Percentiles rank a stretch among this genome's conserved stretches.
Conservation (phyloP, 441 rosid species). For the Geranium incanum region DNA sequence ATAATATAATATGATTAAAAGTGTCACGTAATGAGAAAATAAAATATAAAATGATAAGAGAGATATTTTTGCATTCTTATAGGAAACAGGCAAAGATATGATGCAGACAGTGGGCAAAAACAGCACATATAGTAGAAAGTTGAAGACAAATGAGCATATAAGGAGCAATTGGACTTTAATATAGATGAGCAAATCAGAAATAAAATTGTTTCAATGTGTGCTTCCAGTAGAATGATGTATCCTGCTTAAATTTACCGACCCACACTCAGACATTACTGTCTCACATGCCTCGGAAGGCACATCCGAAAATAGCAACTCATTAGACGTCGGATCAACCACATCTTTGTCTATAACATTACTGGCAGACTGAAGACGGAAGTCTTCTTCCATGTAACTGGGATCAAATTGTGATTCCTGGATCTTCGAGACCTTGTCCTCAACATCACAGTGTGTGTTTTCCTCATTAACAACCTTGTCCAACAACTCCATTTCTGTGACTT, state of each 20-base stretch:
- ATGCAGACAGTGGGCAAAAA: neutral
- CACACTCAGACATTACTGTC: slow-evolving; percentile 50
- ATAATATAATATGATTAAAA: too few relatives aligned
- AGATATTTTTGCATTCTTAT: too few relatives aligned
- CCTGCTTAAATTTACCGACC: slow-evolving; percentile 70
- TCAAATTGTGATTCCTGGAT: neutral
- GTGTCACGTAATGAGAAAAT: too few relatives aligned
- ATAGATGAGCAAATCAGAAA: neutral
- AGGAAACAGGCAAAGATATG: too few relatives aligned
- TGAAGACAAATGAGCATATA: neutral
- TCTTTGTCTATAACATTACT: neutral
- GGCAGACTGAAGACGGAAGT: neutral
- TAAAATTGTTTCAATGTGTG: slow-evolving; percentile 89
- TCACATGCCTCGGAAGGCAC: slow-evolving; percentile 35
- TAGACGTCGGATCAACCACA: neutral
- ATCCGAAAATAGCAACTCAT: slow-evolving; percentile 7
- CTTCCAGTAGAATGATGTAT: slow-evolving; percentile 96
- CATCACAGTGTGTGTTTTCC: neutral
- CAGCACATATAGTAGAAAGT: neutral
- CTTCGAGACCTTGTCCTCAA: neutral
- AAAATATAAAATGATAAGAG: too few relatives aligned
- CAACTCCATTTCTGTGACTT: neutral
- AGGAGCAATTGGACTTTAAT: neutral
- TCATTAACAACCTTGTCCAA: neutral
- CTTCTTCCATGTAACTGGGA: slow-evolving; percentile 1